These are phyloP conservation scores for Rosellinia necatrix DNA, from an alignment of 2,329 filamentous ascomycete genomes.

Conservation along the genomic window DNA sequence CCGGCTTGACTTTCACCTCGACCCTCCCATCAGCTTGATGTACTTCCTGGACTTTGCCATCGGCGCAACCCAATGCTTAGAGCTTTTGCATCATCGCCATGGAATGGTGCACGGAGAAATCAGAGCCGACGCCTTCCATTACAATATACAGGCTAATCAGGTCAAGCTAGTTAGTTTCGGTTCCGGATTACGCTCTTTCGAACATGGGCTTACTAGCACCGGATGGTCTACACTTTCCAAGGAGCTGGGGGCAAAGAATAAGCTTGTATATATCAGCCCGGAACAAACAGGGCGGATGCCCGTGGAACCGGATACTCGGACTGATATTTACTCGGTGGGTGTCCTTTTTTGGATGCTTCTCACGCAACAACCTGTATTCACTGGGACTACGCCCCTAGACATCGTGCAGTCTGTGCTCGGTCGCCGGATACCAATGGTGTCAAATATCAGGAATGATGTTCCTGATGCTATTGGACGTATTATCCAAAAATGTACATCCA, in stretches of 20 bases:
- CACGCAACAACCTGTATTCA: constrained; percentile 79
- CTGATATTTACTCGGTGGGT: constrained; percentile 91
- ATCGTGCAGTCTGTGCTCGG: constrained; percentile 89
- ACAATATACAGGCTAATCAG: constrained; percentile 68
- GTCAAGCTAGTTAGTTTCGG: constrained; percentile 87
- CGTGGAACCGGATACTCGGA: constrained; percentile 87
- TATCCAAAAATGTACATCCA: constrained; percentile 90
- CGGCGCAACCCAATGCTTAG: constrained; percentile 81
- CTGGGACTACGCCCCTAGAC: constrained; percentile 79
- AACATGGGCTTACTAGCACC: constrained; percentile 82
- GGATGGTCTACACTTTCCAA: constrained; percentile 85
- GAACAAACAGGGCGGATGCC: constrained; percentile 94
- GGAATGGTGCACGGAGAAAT: constrained; percentile 90
- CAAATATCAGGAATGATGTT: constrained; percentile 77
- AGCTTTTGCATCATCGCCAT: constrained; percentile 88
- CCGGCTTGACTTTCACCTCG: constrained; percentile 53
- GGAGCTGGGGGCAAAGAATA: constrained; percentile 84
- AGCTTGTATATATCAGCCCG: constrained; percentile 88
- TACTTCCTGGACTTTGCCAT: constrained; percentile 90
- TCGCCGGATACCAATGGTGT: constrained; percentile 76
- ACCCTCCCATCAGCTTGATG: constrained; percentile 69
- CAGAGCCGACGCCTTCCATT: constrained; percentile 88
- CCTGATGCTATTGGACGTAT: constrained; percentile 82
- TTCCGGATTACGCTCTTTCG: constrained; percentile 84
- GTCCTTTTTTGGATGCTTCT: constrained; percentile 87